A percentile compares a stretch with the other conserved stretches of the same genome.
phyloP scores from a whole-genome alignment of 106 monocot genomes.

The Phalaenopsis aphrodite region DNA sequence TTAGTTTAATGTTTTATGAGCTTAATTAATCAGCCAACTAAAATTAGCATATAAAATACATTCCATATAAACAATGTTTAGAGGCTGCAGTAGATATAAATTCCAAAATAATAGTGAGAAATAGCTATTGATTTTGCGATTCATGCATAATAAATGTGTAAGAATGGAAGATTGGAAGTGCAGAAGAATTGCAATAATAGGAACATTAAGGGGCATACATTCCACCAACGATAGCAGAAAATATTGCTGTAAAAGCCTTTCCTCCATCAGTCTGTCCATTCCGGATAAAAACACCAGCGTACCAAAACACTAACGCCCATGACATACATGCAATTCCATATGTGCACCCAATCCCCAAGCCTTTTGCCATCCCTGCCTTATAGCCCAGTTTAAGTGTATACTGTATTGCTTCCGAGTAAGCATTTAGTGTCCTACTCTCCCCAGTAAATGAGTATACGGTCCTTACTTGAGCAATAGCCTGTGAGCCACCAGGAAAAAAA shows the following conservation, averaged over 20 bases:
- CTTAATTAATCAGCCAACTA: too few species aligned
- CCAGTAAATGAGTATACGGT: slow-evolving; percentile 93
- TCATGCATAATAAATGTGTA: background rate
- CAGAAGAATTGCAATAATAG: background rate
- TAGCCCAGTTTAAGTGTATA: slow-evolving; percentile 87
- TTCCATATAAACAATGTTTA: too few species aligned
- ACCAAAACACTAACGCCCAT: slow-evolving; percentile 98
- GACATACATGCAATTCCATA: slow-evolving; percentile 98
- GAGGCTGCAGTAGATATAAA: too few species aligned
- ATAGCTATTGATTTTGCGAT: background rate
- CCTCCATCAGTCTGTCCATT: slow-evolving; percentile 98
- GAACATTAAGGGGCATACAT: slow-evolving; percentile 49
- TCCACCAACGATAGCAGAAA: slow-evolving; percentile 99
- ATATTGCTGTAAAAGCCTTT: slow-evolving; percentile 97
- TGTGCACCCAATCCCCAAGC: slow-evolving; percentile 90
- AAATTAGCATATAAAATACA: too few species aligned
- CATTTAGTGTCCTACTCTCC: slow-evolving; percentile 65
- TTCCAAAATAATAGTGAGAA: background rate
- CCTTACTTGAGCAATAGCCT: slow-evolving; percentile 95
- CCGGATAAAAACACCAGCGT: slow-evolving; percentile 93
- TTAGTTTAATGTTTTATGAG: too few species aligned
- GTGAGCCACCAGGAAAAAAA: slow-evolving; percentile 6
- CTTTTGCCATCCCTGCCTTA: slow-evolving; percentile 99
- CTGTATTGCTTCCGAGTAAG: slow-evolving; percentile 97
- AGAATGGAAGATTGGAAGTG: background rate